A percentile compares a stretch with the other conserved stretches of the same genome.
phyloP scores from a whole-genome alignment of 805 yeast genomes.

The Suhomyces tanzawaensis region DNA sequence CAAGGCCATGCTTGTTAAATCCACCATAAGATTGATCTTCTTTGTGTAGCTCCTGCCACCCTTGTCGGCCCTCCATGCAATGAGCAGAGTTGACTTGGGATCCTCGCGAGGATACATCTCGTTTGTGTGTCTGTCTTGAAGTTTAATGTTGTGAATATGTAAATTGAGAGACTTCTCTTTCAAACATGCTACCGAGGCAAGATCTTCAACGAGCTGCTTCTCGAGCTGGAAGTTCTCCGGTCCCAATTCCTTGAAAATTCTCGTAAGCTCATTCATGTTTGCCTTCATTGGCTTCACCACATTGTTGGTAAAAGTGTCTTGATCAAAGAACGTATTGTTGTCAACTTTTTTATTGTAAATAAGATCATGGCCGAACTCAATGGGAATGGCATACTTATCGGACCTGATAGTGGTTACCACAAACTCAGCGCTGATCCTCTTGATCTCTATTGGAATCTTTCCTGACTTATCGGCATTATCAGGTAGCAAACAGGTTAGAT shows the following conservation, averaged over 20 bases:
- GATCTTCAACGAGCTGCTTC: constrained; percentile 26
- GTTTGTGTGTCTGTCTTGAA: constrained; percentile 1
- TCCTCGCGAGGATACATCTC: constrained; percentile 2
- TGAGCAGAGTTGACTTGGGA: not conserved
- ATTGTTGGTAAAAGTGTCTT: constrained; percentile 25
- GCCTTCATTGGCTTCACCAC: constrained; percentile 22
- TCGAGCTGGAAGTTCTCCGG: constrained; percentile 27
- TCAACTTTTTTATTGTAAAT: constrained; percentile 21
- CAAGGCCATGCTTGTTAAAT: constrained; percentile 11
- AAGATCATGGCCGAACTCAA: constrained; percentile 37
- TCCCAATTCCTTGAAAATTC: constrained; percentile 20
- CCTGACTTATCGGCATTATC: constrained; percentile 1
- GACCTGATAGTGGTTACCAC: constrained; percentile 32
- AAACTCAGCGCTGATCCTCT: constrained; percentile 24
- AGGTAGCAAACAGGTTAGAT: constrained; percentile 12
- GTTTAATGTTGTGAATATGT: constrained; percentile 10
- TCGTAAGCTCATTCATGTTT: constrained; percentile 17
- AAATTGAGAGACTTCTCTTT: constrained; percentile 27
- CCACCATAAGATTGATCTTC: constrained; percentile 14
- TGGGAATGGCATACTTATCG: constrained; percentile 32
- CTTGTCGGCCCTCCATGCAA: constrained; percentile 11
- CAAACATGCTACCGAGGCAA: constrained; percentile 26
- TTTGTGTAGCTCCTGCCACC: constrained; percentile 5
- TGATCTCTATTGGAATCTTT: constrained; percentile 21
- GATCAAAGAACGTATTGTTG: constrained; percentile 9